Evolutionary conservation across 495 filamentous ascomycete species (phyloP).

Genomic region (Penicillium malachiteum): DNA sequence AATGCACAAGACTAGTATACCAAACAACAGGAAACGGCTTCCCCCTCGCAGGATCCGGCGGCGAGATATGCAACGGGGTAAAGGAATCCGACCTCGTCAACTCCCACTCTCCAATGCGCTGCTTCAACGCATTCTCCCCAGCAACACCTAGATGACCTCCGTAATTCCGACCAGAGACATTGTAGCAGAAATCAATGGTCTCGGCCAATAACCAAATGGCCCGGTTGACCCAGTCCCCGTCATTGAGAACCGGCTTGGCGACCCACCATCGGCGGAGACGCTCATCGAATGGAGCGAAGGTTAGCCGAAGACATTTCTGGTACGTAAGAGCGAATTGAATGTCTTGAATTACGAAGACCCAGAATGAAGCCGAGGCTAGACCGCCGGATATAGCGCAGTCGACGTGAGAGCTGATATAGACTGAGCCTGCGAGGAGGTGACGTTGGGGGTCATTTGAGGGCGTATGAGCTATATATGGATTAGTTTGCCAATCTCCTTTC

Average conservation of each 20-base stretch:
- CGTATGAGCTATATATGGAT: conserved; percentile 23
- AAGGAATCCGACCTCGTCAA: conserved; percentile 30
- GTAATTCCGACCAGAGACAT: conserved; percentile 20
- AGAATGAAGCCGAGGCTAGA: conserved; percentile 42
- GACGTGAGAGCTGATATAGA: conserved; percentile 44
- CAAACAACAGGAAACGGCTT: conserved; percentile 41
- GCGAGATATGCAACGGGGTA: conserved; percentile 35
- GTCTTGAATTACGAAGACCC: conserved; percentile 46
- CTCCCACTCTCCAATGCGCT: conserved; percentile 36
- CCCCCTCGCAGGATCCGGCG: conserved; percentile 25
- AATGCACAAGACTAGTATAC: conserved; percentile 39
- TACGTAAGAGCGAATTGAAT: conserved; percentile 42
- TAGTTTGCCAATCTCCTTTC: neutral
- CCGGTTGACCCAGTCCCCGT: conserved; percentile 41
- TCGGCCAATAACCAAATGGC: conserved; percentile 43
- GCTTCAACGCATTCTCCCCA: conserved; percentile 25
- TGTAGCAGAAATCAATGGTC: conserved; percentile 41
- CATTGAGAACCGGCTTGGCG: conserved; percentile 25
- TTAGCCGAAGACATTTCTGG: conserved; percentile 38
- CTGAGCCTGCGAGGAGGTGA: conserved; percentile 43
- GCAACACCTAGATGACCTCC: conserved; percentile 17
- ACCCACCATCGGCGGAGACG: conserved; percentile 35
- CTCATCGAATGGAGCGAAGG: conserved; percentile 37
- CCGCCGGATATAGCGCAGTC: conserved; percentile 40
- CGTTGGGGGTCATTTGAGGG: conserved; percentile 40